Evolutionary conservation across 306 rosid genomes (phyloP).

Genomic region (Alnus glutinosa): DNA sequence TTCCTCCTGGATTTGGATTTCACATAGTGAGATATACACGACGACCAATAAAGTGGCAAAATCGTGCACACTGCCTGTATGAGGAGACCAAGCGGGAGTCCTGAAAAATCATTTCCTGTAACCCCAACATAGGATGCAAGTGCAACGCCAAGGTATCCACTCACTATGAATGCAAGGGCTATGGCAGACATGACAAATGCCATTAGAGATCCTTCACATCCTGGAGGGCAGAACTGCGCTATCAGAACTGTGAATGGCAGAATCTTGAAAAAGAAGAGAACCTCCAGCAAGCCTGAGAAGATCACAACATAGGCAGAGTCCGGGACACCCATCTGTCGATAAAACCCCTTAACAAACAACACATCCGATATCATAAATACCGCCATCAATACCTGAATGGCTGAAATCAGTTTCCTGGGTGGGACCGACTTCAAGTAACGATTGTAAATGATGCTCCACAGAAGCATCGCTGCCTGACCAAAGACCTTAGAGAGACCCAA

Average conservation of each 20-base stretch:
- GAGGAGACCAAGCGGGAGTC: slow-evolving; percentile 62
- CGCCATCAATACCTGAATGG: slow-evolving; percentile 68
- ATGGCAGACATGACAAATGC: slow-evolving; percentile 82
- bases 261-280: slow-evolving; percentile 71
- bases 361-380: slow-evolving; percentile 76
- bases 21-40: slow-evolving; percentile 60
- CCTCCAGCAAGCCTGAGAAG: slow-evolving; percentile 79
- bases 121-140: slow-evolving; percentile 66
- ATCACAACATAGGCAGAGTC: slow-evolving; percentile 67
- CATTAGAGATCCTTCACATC: slow-evolving; percentile 95
- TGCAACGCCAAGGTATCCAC: slow-evolving; percentile 87
- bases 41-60: slow-evolving; percentile 75
- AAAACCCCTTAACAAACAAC: slow-evolving; percentile 73
- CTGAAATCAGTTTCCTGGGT: slow-evolving; percentile 66
- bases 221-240: slow-evolving; percentile 75
- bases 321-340: slow-evolving; percentile 64
- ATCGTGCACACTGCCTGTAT: slow-evolving; percentile 73
- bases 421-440: slow-evolving; percentile 57
- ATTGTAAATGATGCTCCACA: slow-evolving; percentile 73
- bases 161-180: slow-evolving; percentile 70
- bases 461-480: slow-evolving; percentile 85
- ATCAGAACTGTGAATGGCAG: slow-evolving; percentile 76
- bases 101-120: slow-evolving; percentile 68
- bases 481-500: slow-evolving; percentile 84
- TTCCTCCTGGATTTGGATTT: slow-evolving; percentile 39